Evolutionary conservation across 176 grass and related monocot species (phyloP).

Genomic region (Rhynchospora pubera): DNA sequence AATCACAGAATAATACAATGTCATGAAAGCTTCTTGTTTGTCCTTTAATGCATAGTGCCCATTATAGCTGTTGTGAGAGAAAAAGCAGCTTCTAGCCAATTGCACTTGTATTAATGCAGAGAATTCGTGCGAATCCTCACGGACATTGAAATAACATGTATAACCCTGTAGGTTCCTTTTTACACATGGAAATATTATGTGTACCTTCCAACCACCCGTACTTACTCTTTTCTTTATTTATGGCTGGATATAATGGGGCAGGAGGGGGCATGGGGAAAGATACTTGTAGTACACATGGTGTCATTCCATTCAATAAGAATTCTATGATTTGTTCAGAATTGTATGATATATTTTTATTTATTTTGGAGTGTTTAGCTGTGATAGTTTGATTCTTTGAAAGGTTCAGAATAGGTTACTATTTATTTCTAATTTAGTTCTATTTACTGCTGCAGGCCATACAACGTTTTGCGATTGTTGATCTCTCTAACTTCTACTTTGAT

Average conservation of each 20-base stretch:
- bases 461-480: conserved; percentile 90
- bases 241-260: not conserved
- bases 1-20: not conserved
- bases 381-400: conserved; percentile 4
- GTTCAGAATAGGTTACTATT: not conserved
- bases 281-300: not conserved
- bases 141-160: not conserved
- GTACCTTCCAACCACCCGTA: not conserved
- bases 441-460: conserved; percentile 73
- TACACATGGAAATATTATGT: not conserved
- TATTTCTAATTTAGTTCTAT: not conserved
- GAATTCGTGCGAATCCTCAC: not conserved
- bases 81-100: not conserved
- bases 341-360: not conserved
- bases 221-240: not conserved
- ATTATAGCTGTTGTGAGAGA: not conserved
- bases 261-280: not conserved
- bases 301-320: not conserved
- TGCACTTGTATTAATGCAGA: not conserved
- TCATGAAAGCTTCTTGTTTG: not conserved
- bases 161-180: not conserved
- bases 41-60: not conserved
- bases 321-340: not conserved
- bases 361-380: not conserved
- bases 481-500: conserved; percentile 95